A percentile compares a stretch with the other conserved stretches of the same genome.
phyloP scores from a whole-genome alignment of 169 alveolate species.

The Babesia ovata region DNA sequence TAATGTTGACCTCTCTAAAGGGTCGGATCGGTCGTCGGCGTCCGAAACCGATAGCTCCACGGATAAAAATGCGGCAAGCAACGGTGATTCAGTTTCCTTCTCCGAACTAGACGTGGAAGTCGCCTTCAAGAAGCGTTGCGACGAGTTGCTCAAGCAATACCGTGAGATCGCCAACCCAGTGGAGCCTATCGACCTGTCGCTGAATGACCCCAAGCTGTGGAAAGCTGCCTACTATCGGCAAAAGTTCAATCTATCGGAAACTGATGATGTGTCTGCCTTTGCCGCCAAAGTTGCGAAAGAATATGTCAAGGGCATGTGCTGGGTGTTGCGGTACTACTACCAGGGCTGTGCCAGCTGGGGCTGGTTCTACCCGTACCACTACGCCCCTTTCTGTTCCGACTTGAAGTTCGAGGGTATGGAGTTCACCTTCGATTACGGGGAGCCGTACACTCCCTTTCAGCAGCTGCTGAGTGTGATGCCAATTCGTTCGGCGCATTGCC shows the following conservation, averaged over 20 bases:
- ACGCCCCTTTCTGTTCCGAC: constrained; percentile 98
- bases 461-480: constrained; percentile 97
- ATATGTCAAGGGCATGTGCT: constrained; percentile 95
- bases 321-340: constrained; percentile 91
- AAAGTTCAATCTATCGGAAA: constrained; percentile 38
- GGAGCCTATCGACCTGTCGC: constrained; percentile 64
- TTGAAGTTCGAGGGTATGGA: constrained; percentile 76
- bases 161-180: constrained; percentile 50
- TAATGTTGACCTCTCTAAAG: neutral
- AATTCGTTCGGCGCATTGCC: constrained; percentile 89
- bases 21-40: no score
- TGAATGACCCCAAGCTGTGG: constrained; percentile 63
- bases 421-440: constrained; percentile 80
- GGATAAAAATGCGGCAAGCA: no score
- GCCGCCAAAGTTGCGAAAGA: constrained; percentile 68
- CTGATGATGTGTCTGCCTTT: constrained; percentile 25
- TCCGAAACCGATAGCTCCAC: no score
- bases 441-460: constrained; percentile 94
- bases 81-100: neutral
- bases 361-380: constrained; percentile 98
- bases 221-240: constrained; percentile 58
- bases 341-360: constrained; percentile 96
- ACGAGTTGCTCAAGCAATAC: constrained; percentile 35
- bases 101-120: constrained; percentile 2
- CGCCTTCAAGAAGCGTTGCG: constrained; percentile 36